Conservation (phyloP, 2,329 filamentous ascomycete species). For the Clathrospora elynae region DNA sequence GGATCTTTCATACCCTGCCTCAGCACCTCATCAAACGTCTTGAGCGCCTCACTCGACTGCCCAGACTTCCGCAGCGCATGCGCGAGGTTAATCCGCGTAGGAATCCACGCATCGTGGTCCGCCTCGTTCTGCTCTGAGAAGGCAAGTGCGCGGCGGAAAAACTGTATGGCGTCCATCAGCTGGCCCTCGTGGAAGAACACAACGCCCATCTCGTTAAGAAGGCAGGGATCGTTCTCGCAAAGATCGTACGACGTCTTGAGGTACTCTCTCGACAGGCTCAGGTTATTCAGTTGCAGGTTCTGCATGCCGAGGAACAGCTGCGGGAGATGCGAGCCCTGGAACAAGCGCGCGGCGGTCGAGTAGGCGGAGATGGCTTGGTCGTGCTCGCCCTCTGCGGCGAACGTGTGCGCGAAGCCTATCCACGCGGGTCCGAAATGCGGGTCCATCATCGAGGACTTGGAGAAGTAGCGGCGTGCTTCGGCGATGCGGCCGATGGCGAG, state of each 20-base stretch:
- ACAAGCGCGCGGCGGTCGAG: constrained; percentile 89
- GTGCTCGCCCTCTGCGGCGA: constrained; percentile 95
- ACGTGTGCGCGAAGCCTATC: constrained; percentile 99
- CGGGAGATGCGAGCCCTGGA: constrained; percentile 95
- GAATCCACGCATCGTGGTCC: constrained; percentile 80
- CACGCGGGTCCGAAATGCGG: constrained; percentile 96
- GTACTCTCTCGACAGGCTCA: constrained; percentile 92
- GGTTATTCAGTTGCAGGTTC: constrained; percentile 93
- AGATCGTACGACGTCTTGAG: constrained; percentile 84
- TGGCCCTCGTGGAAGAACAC: constrained; percentile 93
- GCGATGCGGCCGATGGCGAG: constrained; percentile 86
- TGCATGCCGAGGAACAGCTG: constrained; percentile 98
- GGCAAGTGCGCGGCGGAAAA: constrained; percentile 77
- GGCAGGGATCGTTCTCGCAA: constrained; percentile 82
- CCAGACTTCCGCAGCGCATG: constrained; percentile 80
- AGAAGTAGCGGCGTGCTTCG: constrained; percentile 93
- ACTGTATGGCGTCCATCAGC: constrained; percentile 72
- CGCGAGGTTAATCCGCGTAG: constrained; percentile 84
- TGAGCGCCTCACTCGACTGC: constrained; percentile 71
- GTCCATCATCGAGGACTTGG: constrained; percentile 96
- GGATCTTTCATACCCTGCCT: constrained; percentile 80
- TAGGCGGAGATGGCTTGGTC: constrained; percentile 98
- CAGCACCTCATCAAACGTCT: constrained; percentile 85
- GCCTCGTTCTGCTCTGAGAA: constrained; percentile 82
- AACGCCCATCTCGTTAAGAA: constrained; percentile 94